phyloP scores from a whole-genome alignment of 2,329 filamentous ascomycete species.

The Orbilia oligospora region DNA sequence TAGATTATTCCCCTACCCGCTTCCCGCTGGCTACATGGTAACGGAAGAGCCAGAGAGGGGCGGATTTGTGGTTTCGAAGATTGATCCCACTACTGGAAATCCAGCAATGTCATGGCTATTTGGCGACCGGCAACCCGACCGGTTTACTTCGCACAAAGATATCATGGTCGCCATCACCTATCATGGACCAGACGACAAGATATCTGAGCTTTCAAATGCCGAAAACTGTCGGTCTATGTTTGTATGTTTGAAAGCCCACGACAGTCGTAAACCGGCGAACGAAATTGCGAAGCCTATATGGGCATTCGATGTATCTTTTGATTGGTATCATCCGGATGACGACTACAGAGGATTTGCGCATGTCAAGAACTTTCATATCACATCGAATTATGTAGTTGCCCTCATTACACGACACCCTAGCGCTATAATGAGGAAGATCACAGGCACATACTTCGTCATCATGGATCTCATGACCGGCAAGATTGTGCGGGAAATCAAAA shows the following conservation, averaged over 20 bases:
- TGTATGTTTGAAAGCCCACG: conserved; percentile 47
- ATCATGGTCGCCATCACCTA: conserved; percentile 63
- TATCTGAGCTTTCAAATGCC: conserved; percentile 58
- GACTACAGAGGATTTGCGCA: conserved; percentile 63
- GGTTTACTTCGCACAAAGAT: conserved; percentile 63
- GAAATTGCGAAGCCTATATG: conserved; percentile 61
- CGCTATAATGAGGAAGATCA: conserved; percentile 63
- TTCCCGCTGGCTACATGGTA: conserved; percentile 62
- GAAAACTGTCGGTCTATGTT: conserved; percentile 43
- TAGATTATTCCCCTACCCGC: conserved; percentile 62
- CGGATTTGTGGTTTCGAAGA: conserved; percentile 62
- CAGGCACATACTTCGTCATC: conserved; percentile 64
- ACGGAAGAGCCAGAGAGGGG: conserved; percentile 58
- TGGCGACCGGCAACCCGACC: conserved; percentile 63
- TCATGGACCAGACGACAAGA: conserved; percentile 58
- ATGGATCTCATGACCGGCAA: conserved; percentile 55
- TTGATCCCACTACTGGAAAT: conserved; percentile 61
- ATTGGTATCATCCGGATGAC: conserved; percentile 62
- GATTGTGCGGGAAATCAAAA: conserved; percentile 52
- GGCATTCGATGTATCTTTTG: conserved; percentile 62
- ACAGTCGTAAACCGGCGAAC: conserved; percentile 9
- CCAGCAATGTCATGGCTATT: conserved; percentile 62
- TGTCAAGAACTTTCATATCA: conserved; percentile 64
- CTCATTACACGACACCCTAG: conserved; percentile 64
- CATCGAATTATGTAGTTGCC: conserved; percentile 64